A percentile compares a stretch with the other conserved stretches of the same genome.
Evolutionary conservation across 257 asterid genomes (phyloP).

Genomic region (Solanum pimpinellifolium): DNA sequence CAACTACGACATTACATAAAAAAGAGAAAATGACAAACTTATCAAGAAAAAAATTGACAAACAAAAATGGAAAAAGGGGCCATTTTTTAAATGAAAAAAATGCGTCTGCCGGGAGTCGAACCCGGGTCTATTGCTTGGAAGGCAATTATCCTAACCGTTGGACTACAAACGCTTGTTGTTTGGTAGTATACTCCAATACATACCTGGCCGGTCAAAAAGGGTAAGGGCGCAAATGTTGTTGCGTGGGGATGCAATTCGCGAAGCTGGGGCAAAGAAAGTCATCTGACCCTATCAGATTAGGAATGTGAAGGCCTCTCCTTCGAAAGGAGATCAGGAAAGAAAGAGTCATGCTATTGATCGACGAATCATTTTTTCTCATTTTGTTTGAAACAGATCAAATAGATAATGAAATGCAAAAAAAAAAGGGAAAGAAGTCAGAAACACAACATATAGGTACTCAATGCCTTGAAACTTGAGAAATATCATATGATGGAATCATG

Average conservation of each 20-base stretch:
- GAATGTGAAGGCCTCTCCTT: not conserved
- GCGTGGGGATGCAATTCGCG: no score
- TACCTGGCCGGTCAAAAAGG: fast-evolving
- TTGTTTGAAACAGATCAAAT: no score
- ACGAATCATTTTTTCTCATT: not conserved
- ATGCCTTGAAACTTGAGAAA: not conserved
- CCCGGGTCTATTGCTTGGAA: slow-evolving; percentile 99
- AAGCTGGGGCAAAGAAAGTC: not conserved
- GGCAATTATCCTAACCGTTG: slow-evolving; percentile 98
- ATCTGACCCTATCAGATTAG: not conserved
- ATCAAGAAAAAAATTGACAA: not conserved
- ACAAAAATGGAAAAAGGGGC: not conserved
- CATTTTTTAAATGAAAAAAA: no score
- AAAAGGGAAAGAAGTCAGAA: not conserved
- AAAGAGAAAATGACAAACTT: not conserved
- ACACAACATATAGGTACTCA: not conserved
- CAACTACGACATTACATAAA: not conserved
- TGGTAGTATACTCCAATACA: no score
- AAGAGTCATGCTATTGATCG: no score
- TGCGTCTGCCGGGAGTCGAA: slow-evolving; percentile 75
- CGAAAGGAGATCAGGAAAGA: not conserved
- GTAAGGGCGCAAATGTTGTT: no score
- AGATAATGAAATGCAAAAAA: not conserved
- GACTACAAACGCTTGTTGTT: slow-evolving; percentile 48
- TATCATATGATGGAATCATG: not conserved